These are phyloP conservation scores for Sclerotiophoma versabilis DNA, from an alignment of 2,329 filamentous ascomycete genomes.

Conservation along the genomic window DNA sequence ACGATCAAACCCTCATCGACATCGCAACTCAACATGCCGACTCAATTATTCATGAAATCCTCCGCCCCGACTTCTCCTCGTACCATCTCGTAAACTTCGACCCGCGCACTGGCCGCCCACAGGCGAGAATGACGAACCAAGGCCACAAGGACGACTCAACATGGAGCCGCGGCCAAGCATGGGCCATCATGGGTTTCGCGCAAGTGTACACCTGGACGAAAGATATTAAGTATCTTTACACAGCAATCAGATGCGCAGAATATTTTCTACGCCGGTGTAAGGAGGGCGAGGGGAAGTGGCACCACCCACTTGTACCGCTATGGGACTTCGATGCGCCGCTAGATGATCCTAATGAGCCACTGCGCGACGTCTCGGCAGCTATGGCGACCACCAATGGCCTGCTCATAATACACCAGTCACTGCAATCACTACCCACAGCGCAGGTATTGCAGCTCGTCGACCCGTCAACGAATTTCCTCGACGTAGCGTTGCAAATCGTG, in stretches of 20 bases:
- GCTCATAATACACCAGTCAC: slow-evolving; percentile 48
- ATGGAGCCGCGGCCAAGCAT: slow-evolving; percentile 60
- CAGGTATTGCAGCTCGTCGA: slow-evolving; percentile 1
- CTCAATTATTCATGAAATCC: slow-evolving; percentile 46
- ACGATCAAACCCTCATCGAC: slow-evolving; percentile 38
- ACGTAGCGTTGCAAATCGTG: slow-evolving; percentile 32
- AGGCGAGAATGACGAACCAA: slow-evolving; percentile 58
- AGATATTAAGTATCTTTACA: slow-evolving; percentile 52
- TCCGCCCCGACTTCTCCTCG: slow-evolving; percentile 46
- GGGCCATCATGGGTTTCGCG: slow-evolving; percentile 58
- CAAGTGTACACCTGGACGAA: slow-evolving; percentile 59
- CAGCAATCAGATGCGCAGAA: slow-evolving; percentile 55
- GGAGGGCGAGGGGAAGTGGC: slow-evolving; percentile 39
- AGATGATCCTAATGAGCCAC: slow-evolving; percentile 39
- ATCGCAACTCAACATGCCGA: slow-evolving; percentile 52
- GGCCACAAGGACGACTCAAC: slow-evolving; percentile 54
- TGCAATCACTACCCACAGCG: slow-evolving; percentile 26
- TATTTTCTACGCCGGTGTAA: slow-evolving; percentile 56
- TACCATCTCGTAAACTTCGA: slow-evolving; percentile 58
- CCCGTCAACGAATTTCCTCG: slow-evolving; percentile 22
- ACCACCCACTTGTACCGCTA: slow-evolving; percentile 49
- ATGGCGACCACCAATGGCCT: slow-evolving; percentile 54
- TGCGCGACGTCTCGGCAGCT: slow-evolving; percentile 51
- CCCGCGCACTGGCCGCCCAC: slow-evolving; percentile 52
- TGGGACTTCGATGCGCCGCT: slow-evolving; percentile 63